Percentiles rank a stretch among this genome's conserved stretches.
Evolutionary conservation across 2,329 filamentous ascomycete genomes (phyloP).

Genomic region (Colletotrichum musae): DNA sequence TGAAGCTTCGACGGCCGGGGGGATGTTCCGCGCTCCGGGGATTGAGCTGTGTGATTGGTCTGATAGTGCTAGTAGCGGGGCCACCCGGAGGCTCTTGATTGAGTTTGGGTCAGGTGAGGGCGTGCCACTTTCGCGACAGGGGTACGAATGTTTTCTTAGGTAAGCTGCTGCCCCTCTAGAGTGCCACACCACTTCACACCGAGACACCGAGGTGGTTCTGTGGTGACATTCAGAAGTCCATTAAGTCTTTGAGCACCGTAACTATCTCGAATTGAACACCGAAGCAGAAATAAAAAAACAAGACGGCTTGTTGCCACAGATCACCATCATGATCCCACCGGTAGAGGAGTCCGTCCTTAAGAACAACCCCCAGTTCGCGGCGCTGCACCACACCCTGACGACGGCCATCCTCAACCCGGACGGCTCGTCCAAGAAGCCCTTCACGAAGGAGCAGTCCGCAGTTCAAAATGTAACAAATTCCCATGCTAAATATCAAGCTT

Average conservation of each 20-base stretch:
- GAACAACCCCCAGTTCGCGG: constrained; percentile 73
- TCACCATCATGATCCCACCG: constrained; percentile 67
- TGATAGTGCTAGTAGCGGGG: rapidly evolving
- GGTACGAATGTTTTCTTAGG: background rate
- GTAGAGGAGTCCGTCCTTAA: constrained; percentile 68
- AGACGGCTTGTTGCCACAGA: background rate
- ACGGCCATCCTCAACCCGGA: constrained; percentile 69
- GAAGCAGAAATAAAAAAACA: too few species aligned
- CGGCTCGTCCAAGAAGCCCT: constrained; percentile 69
- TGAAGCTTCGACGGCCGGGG: constrained; percentile 29
- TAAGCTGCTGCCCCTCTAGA: too few species aligned
- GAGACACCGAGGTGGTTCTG: too few species aligned
- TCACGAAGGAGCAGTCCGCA: constrained; percentile 63
- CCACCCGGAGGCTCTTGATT: too few species aligned
- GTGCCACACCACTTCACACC: too few species aligned
- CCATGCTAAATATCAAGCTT: too few species aligned
- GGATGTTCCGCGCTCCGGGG: constrained; percentile 24
- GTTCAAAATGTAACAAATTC: constrained; percentile 67
- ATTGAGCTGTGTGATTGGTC: constrained; percentile 8
- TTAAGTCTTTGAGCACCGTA: too few species aligned
- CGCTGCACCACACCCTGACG: constrained; percentile 69
- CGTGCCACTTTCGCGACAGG: constrained; percentile 50
- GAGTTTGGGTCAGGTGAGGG: constrained; percentile 51
- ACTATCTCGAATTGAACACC: too few species aligned
- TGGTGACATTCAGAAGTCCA: too few species aligned